These are phyloP conservation scores for Xylaria sp. DNA, from an alignment of 2,329 filamentous ascomycete species.

Conservation along the genomic window DNA sequence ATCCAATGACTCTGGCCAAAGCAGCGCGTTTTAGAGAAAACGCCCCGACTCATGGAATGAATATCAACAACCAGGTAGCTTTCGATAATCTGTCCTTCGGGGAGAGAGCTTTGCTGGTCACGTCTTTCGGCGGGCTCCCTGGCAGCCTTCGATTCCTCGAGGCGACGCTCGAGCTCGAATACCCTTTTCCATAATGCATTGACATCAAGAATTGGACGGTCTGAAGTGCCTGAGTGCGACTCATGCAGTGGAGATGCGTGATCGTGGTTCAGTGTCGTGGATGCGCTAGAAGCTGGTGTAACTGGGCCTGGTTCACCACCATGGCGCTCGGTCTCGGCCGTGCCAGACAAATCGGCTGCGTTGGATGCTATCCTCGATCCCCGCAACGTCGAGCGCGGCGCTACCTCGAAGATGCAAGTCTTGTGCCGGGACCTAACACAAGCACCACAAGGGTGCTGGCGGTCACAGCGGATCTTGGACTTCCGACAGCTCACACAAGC, in stretches of 20 bases:
- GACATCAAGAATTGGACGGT: constrained; percentile 20
- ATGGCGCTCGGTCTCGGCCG: background rate
- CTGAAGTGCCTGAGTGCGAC: background rate
- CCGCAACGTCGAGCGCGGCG: constrained; percentile 20
- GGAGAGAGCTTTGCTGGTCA: background rate
- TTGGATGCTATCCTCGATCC: constrained; percentile 34
- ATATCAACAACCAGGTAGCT: constrained; percentile 33
- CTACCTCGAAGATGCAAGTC: constrained; percentile 54
- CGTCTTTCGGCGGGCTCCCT: constrained; percentile 3
- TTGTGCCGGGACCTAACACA: constrained; percentile 62
- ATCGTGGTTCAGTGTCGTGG: background rate
- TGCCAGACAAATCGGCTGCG: background rate
- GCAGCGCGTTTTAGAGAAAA: constrained; percentile 52
- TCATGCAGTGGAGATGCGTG: background rate
- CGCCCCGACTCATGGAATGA: constrained; percentile 36
- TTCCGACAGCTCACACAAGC: constrained; percentile 56
- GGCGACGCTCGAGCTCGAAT: constrained; percentile 51
- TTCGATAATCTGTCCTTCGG: constrained; percentile 25
- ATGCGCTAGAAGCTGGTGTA: constrained; percentile 17
- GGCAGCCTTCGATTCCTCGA: constrained; percentile 39
- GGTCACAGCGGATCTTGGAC: constrained; percentile 68
- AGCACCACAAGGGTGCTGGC: constrained; percentile 62
- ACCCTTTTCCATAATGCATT: constrained; percentile 46
- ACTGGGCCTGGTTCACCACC: constrained; percentile 8
- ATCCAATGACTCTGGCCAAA: constrained; percentile 59